Percentiles rank a stretch among this genome's conserved stretches.
Conservation (phyloP, 345 rosid species). For the Rhodamnia rubescens region DNA sequence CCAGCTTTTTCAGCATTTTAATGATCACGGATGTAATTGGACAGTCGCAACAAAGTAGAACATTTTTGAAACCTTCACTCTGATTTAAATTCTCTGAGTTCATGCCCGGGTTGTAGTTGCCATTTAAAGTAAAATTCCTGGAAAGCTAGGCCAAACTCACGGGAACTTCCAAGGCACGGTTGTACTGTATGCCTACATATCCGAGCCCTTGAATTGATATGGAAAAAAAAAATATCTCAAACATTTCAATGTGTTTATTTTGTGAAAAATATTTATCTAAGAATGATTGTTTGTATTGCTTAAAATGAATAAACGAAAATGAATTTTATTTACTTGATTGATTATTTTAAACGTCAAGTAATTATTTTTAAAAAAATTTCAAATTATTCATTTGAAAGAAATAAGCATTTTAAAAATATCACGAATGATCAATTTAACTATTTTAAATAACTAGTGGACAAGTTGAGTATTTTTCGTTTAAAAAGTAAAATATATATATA, state of each 20-base stretch:
- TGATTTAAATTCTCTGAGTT: background rate
- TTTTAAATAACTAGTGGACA: background rate
- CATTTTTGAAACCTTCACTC: background rate
- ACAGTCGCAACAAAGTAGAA: background rate
- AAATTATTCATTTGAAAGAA: background rate
- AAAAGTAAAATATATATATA: background rate
- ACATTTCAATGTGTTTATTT: background rate
- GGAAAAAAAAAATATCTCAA: background rate
- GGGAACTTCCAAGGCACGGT: background rate
- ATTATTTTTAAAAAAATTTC: background rate
- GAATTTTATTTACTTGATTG: no score
- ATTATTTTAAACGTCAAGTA: background rate
- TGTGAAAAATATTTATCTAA: background rate
- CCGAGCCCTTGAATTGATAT: background rate
- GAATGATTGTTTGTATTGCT: fast-evolving
- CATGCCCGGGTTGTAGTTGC: background rate
- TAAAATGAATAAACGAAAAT: background rate
- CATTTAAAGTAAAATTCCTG: background rate
- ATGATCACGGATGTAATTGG: background rate
- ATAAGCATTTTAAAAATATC: background rate
- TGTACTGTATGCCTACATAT: background rate
- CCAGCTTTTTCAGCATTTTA: background rate
- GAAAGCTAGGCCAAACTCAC: background rate
- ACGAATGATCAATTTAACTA: background rate
- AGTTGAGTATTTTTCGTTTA: background rate